A percentile compares a stretch with the other conserved stretches of the same genome.
Evolutionary conservation across 2,329 filamentous ascomycete species (phyloP).

Genomic region (Trichophyton rubrum): DNA sequence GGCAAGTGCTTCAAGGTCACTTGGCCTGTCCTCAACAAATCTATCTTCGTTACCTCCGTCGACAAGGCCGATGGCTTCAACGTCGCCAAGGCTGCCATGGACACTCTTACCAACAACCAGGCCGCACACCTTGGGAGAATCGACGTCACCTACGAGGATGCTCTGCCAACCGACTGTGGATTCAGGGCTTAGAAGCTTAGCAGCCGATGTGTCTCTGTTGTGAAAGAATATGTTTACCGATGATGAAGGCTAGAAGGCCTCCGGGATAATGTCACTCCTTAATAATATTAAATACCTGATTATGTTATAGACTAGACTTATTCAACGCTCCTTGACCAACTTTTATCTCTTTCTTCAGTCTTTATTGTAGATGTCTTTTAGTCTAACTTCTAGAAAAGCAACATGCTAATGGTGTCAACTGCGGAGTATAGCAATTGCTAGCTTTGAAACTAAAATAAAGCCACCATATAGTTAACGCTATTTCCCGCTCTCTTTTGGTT

Average conservation of each 20-base stretch:
- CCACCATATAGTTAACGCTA: no score
- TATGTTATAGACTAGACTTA: neutral
- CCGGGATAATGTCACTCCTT: neutral
- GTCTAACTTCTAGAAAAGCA: neutral
- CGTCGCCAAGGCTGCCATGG: conserved; percentile 37
- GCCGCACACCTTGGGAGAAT: conserved; percentile 30
- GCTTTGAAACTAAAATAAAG: no score
- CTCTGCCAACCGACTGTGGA: neutral
- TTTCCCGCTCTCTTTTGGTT: neutral
- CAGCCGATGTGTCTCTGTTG: neutral
- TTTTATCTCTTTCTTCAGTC: neutral
- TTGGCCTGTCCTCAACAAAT: conserved; percentile 33
- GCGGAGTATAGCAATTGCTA: neutral
- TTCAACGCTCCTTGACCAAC: neutral
- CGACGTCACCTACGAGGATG: conserved; percentile 8
- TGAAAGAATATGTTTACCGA: neutral
- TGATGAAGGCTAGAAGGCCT: neutral
- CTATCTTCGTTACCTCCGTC: conserved; percentile 39
- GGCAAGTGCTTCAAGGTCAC: conserved; percentile 42
- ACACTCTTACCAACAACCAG: conserved; percentile 36
- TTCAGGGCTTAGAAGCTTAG: neutral
- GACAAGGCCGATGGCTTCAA: conserved; percentile 38
- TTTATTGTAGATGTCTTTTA: neutral
- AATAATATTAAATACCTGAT: neutral
- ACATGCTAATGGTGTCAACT: neutral